Base-by-base conservation (phyloP, 2,329 filamentous ascomycete species). In the Massarina eburnea region DNA sequence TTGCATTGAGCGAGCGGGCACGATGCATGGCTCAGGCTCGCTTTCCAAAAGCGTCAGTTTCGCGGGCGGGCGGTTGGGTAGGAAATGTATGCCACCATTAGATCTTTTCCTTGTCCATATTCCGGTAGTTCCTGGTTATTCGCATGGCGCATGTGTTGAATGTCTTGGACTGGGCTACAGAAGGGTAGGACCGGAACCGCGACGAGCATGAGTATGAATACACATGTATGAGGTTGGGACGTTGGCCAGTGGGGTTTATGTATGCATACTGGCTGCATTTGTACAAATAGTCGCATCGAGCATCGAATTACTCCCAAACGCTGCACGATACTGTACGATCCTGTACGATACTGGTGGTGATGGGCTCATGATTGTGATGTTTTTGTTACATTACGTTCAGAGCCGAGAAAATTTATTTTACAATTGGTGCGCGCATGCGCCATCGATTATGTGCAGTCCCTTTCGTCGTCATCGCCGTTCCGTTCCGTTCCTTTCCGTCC, bases 281-380 rank as follows among this genome's bases (percentile, higher is more conserved):
- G 65, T 68, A 67, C 49, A 61, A 64, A 66, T 65, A 66, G 55
- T 55, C 51, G 52, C 52, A 61, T 64, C 57, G 58, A 58, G 49
- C 49, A 50, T 41, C 41, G 53, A 41, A 51, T 40, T 43, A 54
- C 46, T 57, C 52, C 48, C 24, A 14, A 3, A 39, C 27, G 9
- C 36, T 29, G 34, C n/a, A 18, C 15, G 27, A 15, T 39, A 35
- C 20, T 35, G 24, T 39, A 35, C 36, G 29, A 29, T 27, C 27
- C 39, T 41, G 41, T 52, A 46, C 50, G 49, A 26, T n/a, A n/a
- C n/a, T n/a, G n/a, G n/a, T n/a, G n/a, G n/a, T n/a, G n/a, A n/a
- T n/a, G n/a, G n/a, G n/a, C n/a, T n/a, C n/a, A n/a, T n/a, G n/a
- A 34, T 35, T 29, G 30, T 53, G 42, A 46, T 45, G 45, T n/a